phyloP scores from a whole-genome alignment of 805 yeast genomes.

The Starmera quercuum region DNA sequence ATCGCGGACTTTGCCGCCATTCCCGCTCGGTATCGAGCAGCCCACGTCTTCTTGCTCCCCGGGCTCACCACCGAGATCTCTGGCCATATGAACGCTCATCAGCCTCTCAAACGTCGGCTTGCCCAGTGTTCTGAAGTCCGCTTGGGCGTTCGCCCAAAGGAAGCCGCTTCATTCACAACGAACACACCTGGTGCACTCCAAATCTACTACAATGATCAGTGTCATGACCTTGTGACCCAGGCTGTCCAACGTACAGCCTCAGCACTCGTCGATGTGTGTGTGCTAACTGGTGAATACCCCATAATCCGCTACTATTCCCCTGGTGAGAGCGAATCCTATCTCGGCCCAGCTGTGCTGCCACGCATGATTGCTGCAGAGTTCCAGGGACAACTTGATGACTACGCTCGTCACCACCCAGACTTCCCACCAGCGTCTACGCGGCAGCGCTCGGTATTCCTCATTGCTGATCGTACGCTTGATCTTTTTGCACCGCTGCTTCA shows the following conservation, averaged over 20 bases:
- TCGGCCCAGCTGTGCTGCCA: conserved; percentile 54
- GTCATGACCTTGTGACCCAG: conserved; percentile 50
- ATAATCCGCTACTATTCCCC: conserved; percentile 66
- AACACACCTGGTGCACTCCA: conserved; percentile 58
- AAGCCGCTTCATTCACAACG: conserved; percentile 65
- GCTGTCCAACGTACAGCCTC: conserved; percentile 55
- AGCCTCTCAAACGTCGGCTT: conserved; percentile 20
- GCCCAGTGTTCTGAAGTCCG: conserved; percentile 32
- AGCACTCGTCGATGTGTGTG: conserved; percentile 63
- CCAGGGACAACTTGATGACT: conserved; percentile 64
- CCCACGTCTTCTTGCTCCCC: conserved; percentile 69
- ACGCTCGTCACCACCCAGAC: conserved; percentile 60
- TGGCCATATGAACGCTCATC: conserved; percentile 20
- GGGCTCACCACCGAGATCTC: conserved; percentile 32
- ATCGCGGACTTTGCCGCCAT: conserved; percentile 60
- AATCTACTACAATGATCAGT: conserved; percentile 58
- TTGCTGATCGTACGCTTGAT: conserved; percentile 82
- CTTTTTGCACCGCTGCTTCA: conserved; percentile 78
- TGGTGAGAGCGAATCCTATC: conserved; percentile 36
- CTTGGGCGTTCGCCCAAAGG: conserved; percentile 56
- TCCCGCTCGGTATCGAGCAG: conserved; percentile 68
- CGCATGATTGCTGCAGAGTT: conserved; percentile 65
- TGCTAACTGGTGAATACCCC: conserved; percentile 83
- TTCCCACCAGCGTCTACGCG: conserved; percentile 53
- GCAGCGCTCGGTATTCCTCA: conserved; percentile 65